Base-by-base conservation (phyloP, 352 stramenopile species). In the Phytopythium boreale region DNA sequence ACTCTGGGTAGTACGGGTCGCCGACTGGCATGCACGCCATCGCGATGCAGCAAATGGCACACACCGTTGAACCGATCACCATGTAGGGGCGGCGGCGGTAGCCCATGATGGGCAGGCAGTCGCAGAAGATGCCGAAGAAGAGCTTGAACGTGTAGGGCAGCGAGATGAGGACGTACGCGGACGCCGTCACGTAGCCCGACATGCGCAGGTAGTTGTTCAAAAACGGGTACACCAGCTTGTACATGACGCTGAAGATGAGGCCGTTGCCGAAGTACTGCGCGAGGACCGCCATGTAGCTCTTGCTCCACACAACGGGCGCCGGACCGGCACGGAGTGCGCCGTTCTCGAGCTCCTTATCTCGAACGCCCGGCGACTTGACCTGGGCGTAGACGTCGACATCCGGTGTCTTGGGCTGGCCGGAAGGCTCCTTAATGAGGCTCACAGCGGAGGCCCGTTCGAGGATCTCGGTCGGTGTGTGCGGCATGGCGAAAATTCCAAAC, bases 181-280 rank as follows among this genome's bases (percentile, higher is more conserved):
- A 89, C 12, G 85, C 41, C 22, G 78, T 88, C 63, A 89, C 76
- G 51, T 87, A 84, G 46, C 82, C 81, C 52, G 89, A 78, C 67
- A 90, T 72, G 37, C 82, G 72, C 49, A 91, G 56, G 59, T 91
- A 94, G 66, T 85, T 87, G 64, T 90, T 87, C 22, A 95, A 59
- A 41, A 93, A 85, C 17, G 84, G 80, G 57, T 93, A 94, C 26
- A 88, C 66, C 0, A 75, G 84, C 19, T 76, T 64, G 11, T 80
- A 75, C 10, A 92, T 61, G 29, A 76, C 68, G 26, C 83, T 82
- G 57, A 81, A 88, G 26, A 92, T 39, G 39, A 92, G 53, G 1
- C 83, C 82, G 1, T 90, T 72, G 20, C 72, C 69, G 34, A 74
- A 75, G 65, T 94, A 94, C 58, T 94, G 82, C 7, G 80, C 68